Conservation (phyloP, 495 filamentous ascomycete species). For the Cairneyella variabilis region DNA sequence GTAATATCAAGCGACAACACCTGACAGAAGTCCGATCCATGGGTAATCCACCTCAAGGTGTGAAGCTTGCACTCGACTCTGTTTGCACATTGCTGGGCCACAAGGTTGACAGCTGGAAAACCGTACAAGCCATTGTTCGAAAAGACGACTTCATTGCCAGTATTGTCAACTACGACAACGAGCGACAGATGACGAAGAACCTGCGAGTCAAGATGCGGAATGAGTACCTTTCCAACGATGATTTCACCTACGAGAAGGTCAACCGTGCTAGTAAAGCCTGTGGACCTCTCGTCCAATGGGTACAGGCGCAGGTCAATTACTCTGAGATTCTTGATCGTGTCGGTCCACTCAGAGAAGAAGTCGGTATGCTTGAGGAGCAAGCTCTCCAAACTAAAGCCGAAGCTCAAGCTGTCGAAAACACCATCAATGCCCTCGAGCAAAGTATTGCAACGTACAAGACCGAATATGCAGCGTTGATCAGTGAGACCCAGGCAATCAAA, state of each 20-base stretch:
- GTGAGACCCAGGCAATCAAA: conserved; percentile 96
- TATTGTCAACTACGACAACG: conserved; percentile 96
- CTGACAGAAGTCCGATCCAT: conserved; percentile 97
- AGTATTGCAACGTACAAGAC: conserved; percentile 96
- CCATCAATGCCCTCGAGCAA: conserved; percentile 73
- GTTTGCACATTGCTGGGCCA: conserved; percentile 93
- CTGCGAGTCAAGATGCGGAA: conserved; percentile 85
- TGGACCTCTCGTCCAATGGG: conserved; percentile 96
- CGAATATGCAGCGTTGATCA: conserved; percentile 94
- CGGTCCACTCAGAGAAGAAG: conserved; percentile 89
- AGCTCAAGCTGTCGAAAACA: conserved; percentile 86
- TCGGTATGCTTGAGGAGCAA: conserved; percentile 77
- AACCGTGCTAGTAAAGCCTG: conserved; percentile 95
- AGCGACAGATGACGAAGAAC: conserved; percentile 84
- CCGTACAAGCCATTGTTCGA: conserved; percentile 80
- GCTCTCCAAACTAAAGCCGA: conserved; percentile 91
- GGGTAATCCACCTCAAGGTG: conserved; percentile 83
- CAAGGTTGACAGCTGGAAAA: conserved; percentile 85
- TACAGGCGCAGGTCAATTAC: conserved; percentile 94
- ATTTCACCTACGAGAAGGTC: conserved; percentile 94
- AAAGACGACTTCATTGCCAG: conserved; percentile 96
- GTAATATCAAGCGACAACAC: conserved; percentile 95
- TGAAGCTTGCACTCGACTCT: conserved; percentile 88
- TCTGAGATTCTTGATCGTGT: conserved; percentile 95
- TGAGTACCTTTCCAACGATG: conserved; percentile 84